Base-by-base conservation (phyloP, 805 yeast genomes). In the Wickerhamiella nectarea region DNA sequence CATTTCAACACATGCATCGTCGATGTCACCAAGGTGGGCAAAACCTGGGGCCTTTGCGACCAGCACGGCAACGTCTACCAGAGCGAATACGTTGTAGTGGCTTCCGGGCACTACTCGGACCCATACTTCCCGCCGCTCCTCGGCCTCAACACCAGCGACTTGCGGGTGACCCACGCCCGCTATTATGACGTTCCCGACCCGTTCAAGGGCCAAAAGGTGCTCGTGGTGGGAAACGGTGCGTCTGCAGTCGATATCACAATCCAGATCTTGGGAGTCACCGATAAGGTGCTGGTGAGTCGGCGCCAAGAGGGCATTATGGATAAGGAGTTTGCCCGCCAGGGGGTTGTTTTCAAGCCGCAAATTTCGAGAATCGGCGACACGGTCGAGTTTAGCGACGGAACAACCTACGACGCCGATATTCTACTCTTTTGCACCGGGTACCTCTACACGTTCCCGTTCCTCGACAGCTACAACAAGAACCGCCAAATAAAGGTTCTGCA, bases 361-460 rank as follows among this genome's bases (percentile, higher is more conserved):
- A 56, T 73, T 37, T 58, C 54, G 6, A 43, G 48, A 5, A 66
- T 72, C 44, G 60, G 63, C 38, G 52, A 64, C 0, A n/a, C 20
- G 6, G 68, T 76, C 1, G 53, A 58, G 10, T 72, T 78, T 46
- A 64, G 51, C 3, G 75, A 74, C 49, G 85, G 80, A 2, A 50
- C 58, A 2, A 57, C 52, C 2, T 51, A 52, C 1, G 65, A 65
- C 29, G 70, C 80, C 34, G 87, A 81, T 48, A 54, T 56, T 18
- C 63, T 83, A 8, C 63, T 82, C 8, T 80, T 76, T 56, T 80
- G 83, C 40, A 82, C 94, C 0, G 94, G 94, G 1, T 83, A 80
- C 58, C 63, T 74, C 37, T 76, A 76, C 53, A 70, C 74, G 29
- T 66, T 73, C 45, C 91, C 93, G 17, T 80, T 73, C 51, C 58